Conservation (phyloP, 345 rosid species). For the Lepidium africanum region DNA sequence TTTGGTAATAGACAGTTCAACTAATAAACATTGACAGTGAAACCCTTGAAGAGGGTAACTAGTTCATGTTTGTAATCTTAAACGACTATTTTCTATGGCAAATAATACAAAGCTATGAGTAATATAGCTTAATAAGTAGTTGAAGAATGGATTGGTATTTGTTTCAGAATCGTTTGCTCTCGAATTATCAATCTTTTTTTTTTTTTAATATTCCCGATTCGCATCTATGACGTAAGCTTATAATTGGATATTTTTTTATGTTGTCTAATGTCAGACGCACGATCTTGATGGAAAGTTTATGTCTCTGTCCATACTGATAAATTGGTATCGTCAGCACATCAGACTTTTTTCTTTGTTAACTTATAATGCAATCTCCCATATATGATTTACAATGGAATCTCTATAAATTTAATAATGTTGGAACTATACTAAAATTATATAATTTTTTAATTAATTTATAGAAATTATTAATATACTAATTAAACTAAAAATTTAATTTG, state of each 20-base stretch:
- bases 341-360: slow-evolving; percentile 8
- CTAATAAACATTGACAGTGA: not conserved
- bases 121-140: not conserved
- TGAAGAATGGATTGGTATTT: not conserved
- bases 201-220: not conserved
- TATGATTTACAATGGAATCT: too few relatives aligned
- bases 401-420: too few relatives aligned
- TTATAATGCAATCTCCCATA: slow-evolving; percentile 7
- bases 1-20: not conserved
- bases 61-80: slow-evolving; percentile 11
- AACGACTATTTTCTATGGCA: not conserved
- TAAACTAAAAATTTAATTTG: too few relatives aligned
- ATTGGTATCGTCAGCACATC: slow-evolving; percentile 11
- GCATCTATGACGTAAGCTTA: slow-evolving; percentile 26
- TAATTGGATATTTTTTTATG: slow-evolving; percentile 6
- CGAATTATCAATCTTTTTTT: not conserved
- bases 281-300: slow-evolving; percentile 1
- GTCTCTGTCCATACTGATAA: slow-evolving; percentile 1
- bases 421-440: too few relatives aligned
- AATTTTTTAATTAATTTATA: too few relatives aligned
- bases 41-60: not conserved
- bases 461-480: too few relatives aligned
- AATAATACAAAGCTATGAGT: not conserved
- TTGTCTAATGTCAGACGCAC: slow-evolving; percentile 23
- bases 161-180: not conserved